These are phyloP conservation scores for Aurantiochytrium sp. DNA, from an alignment of 108 stramenopile species.

Conservation along the genomic window DNA sequence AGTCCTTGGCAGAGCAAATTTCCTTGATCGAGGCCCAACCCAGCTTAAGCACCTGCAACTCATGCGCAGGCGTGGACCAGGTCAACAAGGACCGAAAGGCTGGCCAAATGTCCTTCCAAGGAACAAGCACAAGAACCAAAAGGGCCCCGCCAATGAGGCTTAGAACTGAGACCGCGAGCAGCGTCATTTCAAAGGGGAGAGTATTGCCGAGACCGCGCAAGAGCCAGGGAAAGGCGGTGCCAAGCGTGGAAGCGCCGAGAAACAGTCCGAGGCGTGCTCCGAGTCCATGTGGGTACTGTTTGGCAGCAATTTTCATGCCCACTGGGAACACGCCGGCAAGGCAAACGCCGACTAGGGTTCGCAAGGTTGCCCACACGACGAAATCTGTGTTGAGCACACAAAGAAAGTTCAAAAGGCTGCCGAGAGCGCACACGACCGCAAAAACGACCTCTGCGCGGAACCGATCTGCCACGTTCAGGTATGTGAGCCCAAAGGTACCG, in stretches of 20 bases:
- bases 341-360: constrained; percentile 30
- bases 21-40: background rate
- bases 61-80: background rate
- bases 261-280: constrained; percentile 33
- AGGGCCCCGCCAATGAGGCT: background rate
- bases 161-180: background rate
- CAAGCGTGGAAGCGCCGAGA: constrained; percentile 37
- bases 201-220: constrained; percentile 23
- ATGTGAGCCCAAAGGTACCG: constrained; percentile 35
- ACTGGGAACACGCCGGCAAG: constrained; percentile 45
- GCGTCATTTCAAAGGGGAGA: background rate
- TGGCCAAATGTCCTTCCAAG: background rate
- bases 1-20: background rate
- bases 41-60: background rate
- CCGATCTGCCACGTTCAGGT: constrained; percentile 33
- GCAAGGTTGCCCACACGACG: constrained; percentile 23
- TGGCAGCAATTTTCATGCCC: constrained; percentile 45
- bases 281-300: constrained; percentile 29
- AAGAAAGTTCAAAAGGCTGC: background rate
- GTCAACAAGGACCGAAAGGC: background rate
- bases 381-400: background rate
- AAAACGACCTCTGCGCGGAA: constrained; percentile 32
- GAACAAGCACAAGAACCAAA: background rate
- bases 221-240: constrained; percentile 36
- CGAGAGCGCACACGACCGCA: background rate